These are phyloP conservation scores for Tympanopsis confertula DNA, from an alignment of 2,329 filamentous ascomycete species.

Conservation along the genomic window DNA sequence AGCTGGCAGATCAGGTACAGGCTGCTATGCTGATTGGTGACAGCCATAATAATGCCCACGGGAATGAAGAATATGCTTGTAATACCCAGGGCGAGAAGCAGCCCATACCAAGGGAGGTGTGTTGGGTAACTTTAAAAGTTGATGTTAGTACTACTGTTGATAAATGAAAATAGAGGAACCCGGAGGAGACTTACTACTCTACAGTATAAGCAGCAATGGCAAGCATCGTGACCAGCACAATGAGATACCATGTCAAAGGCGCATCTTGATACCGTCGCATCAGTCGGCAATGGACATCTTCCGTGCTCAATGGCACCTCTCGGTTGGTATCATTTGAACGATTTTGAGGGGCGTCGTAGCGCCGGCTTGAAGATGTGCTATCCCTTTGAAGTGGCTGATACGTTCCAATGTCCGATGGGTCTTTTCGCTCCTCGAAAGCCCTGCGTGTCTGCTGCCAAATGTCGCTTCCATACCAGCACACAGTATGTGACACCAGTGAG, in stretches of 20 bases:
- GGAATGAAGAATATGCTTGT: slow-evolving; percentile 77
- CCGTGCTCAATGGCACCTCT: slow-evolving; percentile 22
- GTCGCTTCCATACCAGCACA: slow-evolving; percentile 37
- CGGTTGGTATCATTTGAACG: too few relatives aligned
- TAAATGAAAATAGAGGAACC: slow-evolving; percentile 33
- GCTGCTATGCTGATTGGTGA: slow-evolving; percentile 34
- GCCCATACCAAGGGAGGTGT: slow-evolving; percentile 74
- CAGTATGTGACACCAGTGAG: slow-evolving; percentile 37
- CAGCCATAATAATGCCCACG: slow-evolving; percentile 59
- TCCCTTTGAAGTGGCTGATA: too few relatives aligned
- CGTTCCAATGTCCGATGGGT: too few relatives aligned
- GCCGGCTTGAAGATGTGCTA: too few relatives aligned
- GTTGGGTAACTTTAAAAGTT: slow-evolving; percentile 29
- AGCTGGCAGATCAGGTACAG: slow-evolving; percentile 36
- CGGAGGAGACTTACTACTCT: slow-evolving; percentile 70
- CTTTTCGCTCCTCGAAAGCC: slow-evolving; percentile 20
- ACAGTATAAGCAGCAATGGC: slow-evolving; percentile 73
- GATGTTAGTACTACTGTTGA: slow-evolving; percentile 23
- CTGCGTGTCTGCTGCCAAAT: slow-evolving; percentile 22
- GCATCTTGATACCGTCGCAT: slow-evolving; percentile 44
- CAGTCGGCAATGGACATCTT: slow-evolving; percentile 38
- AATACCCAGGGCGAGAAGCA: slow-evolving; percentile 67
- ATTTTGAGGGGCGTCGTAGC: too few relatives aligned
- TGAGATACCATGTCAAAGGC: slow-evolving; percentile 44
- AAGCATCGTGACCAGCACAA: slow-evolving; percentile 57